Base-by-base conservation (phyloP, 345 rosid genomes). In the Clausena lansium region DNA sequence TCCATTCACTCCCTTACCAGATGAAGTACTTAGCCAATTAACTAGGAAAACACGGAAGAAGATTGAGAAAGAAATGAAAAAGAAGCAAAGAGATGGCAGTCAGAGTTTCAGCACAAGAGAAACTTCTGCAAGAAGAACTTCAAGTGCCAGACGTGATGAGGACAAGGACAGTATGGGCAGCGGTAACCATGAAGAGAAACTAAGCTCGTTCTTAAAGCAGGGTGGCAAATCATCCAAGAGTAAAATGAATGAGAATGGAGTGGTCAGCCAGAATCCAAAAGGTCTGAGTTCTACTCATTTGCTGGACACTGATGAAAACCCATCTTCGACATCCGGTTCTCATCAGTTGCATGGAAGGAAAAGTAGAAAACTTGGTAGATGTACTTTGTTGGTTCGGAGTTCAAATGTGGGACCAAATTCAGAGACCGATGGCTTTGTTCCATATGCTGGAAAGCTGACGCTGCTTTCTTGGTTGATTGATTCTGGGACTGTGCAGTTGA, bases 391-490 rank as follows among this genome's bases (percentile, higher is more conserved):
- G 90, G 96, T 89, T 69, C 98, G 99, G 55, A 82, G 88, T 68
- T 89, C 97, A 63, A 86, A 86, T 67, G 88, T 82, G 60, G 88
- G 87, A 36, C 72, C 71, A 67, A 89, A 83, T 77, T 86, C 92
- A 80, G 91, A 88, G 9, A 41, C 82, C 77, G 90, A 88, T 45
- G 91, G 93, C 63, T 96, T 90, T 84, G 88, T 89, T 83, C 90
- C 95, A 50, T 92, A 88, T 80, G 75, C 89, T 82, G 98, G 97
- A 25, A 92, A 89, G 79, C 87, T 91, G 71, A 94, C 97, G 67
- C 71, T 94, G 75, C 93, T 96, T 73, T 85, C 95, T 22, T 96
- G 99, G 99, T 85, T 96, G 89, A 89, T 96, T 77, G 97, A 90
- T 60, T 85, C 85, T 67, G 97, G 98, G 60, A 82, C 90, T 47